These are phyloP conservation scores for Purpureocillium lavendulum DNA, from an alignment of 2,329 filamentous ascomycete species.

Conservation along the genomic window DNA sequence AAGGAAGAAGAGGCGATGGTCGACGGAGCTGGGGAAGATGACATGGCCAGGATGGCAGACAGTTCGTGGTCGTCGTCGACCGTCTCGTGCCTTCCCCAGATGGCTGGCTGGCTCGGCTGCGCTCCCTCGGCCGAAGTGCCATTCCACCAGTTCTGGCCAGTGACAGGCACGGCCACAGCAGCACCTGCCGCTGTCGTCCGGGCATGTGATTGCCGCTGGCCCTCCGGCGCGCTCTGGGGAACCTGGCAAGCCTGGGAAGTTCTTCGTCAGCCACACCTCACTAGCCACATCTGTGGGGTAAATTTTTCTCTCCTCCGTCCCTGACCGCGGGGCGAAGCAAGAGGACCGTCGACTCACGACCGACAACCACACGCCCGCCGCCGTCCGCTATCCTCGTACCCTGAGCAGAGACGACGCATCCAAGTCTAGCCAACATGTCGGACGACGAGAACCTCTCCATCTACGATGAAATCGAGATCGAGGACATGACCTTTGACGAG, in stretches of 20 bases:
- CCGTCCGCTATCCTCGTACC: no score
- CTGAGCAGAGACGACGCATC: no score
- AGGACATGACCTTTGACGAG: constrained; percentile 91
- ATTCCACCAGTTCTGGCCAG: not conserved
- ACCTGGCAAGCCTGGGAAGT: no score
- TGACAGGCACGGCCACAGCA: not conserved
- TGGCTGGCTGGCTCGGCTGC: no score
- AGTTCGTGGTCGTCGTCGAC: not conserved
- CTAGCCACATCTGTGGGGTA: constrained; percentile 8
- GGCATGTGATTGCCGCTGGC: constrained; percentile 4
- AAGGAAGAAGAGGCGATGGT: not conserved
- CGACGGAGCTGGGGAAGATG: not conserved
- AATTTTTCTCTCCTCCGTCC: constrained; percentile 7
- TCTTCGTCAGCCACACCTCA: not conserved
- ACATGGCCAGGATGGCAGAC: not conserved
- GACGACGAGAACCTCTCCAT: constrained; percentile 61
- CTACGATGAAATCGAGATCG: constrained; percentile 98
- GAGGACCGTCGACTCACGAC: not conserved
- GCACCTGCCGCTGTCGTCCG: not conserved
- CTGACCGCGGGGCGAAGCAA: not conserved
- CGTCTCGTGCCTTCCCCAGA: no score
- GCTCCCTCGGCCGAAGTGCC: constrained; percentile 1
- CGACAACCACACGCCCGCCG: no score
- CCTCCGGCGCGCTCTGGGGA: not conserved
- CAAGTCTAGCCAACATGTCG: constrained; percentile 40